Evolutionary conservation across 83 land plant genomes (phyloP), one percentile per base, ranked within the genome.

Genomic region (Diphasiastrum complanatum): DNA sequence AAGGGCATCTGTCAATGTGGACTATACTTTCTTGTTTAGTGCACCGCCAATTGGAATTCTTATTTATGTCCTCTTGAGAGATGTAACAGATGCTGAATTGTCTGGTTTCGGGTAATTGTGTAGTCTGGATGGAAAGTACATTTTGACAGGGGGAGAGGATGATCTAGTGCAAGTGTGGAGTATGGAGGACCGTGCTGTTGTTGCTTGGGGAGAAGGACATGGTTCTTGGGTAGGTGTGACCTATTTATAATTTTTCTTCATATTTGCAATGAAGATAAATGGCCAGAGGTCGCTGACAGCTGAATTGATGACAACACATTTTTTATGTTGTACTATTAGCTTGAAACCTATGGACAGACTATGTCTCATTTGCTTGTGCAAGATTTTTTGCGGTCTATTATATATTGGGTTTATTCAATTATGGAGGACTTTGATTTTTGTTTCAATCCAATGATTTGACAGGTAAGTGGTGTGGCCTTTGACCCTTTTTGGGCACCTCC

Each of bases 171-270:
- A 85, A 78, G 86, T 92, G 4, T 92, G 98, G 98, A 92, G 98
- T 60, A 92, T 85, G 95, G 97, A 91, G 70, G 97, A 91, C 53
- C 74, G 84, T 45, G 82, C 81, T 38, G 83, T 91, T 28, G 87
- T 91, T 14, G 97, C 97, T 19, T 91, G 97, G 97, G 97, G 90
- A 19, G 97, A 91, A 72, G 97, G 97, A 3, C 97, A 91, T 59
- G 85, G 75, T 47, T 91, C 97, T n/a, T 91, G 95, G 95, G 97
- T 87, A 57, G 63, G 67, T 66, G 31, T 37, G 14, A 16, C 6
- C 16, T 36, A 36, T 60, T 41, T 36, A 8, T 36, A 11, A 36
- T 20, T 8, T 40, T 8, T 40, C 43, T 40, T 16, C 12, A 40
- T 40, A 8, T 8, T 8, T 40, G 8, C 43, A 8, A 8, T 40